Evolutionary conservation across 208 protist species (phyloP).

Genomic region (Trypanosomatidae sp.): DNA sequence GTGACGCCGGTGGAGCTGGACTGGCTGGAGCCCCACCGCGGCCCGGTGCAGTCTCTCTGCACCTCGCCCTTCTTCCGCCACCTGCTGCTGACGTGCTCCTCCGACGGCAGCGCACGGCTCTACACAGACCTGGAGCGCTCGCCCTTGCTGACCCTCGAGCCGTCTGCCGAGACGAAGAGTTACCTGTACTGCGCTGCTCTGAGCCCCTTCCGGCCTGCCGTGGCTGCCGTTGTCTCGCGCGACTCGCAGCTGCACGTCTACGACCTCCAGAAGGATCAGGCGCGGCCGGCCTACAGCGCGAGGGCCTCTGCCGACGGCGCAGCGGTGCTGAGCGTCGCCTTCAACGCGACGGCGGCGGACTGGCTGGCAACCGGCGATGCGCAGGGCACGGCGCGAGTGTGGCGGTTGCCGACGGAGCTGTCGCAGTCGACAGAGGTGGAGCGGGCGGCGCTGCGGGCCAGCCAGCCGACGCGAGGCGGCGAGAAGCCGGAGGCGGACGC

Average conservation of each 20-base stretch:
- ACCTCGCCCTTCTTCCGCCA: slow-evolving; percentile 88
- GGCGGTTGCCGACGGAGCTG: slow-evolving; percentile 66
- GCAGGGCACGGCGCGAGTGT: slow-evolving; percentile 63
- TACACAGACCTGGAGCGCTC: slow-evolving; percentile 77
- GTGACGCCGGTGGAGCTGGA: slow-evolving; percentile 61
- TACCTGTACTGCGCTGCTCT: slow-evolving; percentile 84
- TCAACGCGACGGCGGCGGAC: slow-evolving; percentile 65
- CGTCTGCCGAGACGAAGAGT: slow-evolving; percentile 75
- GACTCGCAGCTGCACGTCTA: slow-evolving; percentile 82
- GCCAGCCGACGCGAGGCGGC: slow-evolving; percentile 23
- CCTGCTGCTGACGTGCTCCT: slow-evolving; percentile 83
- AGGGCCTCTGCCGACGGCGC: slow-evolving; percentile 64
- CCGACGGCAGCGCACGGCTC: slow-evolving; percentile 80
- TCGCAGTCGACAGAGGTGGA: slow-evolving; percentile 78
- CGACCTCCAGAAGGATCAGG: slow-evolving; percentile 71
- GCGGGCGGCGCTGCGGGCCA: slow-evolving; percentile 56
- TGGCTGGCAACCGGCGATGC: slow-evolving; percentile 83
- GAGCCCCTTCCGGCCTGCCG: slow-evolving; percentile 81
- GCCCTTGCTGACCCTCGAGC: slow-evolving; percentile 74
- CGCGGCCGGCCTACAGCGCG: slow-evolving; percentile 53
- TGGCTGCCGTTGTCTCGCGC: slow-evolving; percentile 79
- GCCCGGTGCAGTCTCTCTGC: slow-evolving; percentile 75
- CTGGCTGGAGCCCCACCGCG: slow-evolving; percentile 70
- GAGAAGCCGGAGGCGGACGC: slow-evolving; percentile 9
- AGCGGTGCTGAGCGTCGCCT: slow-evolving; percentile 58